Evolutionary conservation across 768 basidiomycete species (phyloP).

Genomic region (Kwoniella sp.): DNA sequence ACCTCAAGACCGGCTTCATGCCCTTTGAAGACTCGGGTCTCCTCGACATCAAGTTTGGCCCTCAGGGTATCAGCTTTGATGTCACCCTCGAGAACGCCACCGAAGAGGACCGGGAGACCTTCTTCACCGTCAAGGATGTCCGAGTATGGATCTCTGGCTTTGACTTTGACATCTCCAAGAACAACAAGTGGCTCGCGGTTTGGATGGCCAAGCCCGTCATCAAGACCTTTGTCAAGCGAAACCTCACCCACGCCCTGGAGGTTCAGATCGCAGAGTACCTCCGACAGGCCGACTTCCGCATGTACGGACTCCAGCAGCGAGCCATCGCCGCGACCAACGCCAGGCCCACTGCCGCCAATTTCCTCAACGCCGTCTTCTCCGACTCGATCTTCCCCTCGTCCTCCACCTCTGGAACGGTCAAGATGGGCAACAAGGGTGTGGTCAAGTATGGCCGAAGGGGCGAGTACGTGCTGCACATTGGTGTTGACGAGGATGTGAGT

Average conservation of each 20-base stretch:
- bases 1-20: conserved; percentile 50
- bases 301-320: conserved; percentile 74
- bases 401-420: conserved; percentile 24
- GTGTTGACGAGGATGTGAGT: conserved; percentile 51
- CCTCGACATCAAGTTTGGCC: conserved; percentile 50
- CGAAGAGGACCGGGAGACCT: conserved; percentile 51
- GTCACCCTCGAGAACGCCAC: conserved; percentile 52
- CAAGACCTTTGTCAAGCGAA: conserved; percentile 47
- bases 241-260: conserved; percentile 47
- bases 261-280: conserved; percentile 47
- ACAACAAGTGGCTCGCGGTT: conserved; percentile 49
- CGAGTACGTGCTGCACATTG: conserved; percentile 52
- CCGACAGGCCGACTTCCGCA: conserved; percentile 53
- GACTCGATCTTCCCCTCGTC: conserved; percentile 45
- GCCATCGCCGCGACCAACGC: conserved; percentile 87
- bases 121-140: conserved; percentile 52
- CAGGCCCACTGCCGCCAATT: conserved; percentile 45
- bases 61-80: conserved; percentile 51
- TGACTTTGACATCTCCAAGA: conserved; percentile 48
- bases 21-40: conserved; percentile 51
- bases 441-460: conserved; percentile 52
- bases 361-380: conserved; percentile 47
- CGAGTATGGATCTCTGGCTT: conserved; percentile 48
- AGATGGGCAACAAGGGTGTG: conserved; percentile 46
- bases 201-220: conserved; percentile 49